Percentiles rank a stretch among this genome's conserved stretches.
phyloP scores from a whole-genome alignment of 345 rosid species.

The Theobroma cacao region DNA sequence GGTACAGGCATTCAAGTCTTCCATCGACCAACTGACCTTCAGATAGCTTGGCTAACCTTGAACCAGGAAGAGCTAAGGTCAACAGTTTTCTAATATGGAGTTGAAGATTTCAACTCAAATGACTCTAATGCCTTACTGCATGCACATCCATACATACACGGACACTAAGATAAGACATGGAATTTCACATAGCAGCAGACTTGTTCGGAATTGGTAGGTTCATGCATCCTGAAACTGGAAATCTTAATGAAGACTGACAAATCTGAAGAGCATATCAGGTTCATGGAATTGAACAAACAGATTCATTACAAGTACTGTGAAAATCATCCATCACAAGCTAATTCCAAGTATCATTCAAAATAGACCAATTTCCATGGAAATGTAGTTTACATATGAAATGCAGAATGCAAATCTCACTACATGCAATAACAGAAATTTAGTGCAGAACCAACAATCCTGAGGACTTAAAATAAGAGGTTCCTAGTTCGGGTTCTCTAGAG shows the following conservation, averaged over 20 bases:
- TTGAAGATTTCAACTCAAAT: not conserved
- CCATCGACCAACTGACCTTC: constrained; percentile 92
- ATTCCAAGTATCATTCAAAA: not conserved
- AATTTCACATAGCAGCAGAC: not conserved
- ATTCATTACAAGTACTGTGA: not conserved
- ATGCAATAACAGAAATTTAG: too few species aligned
- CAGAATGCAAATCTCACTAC: too few species aligned
- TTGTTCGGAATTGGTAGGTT: not conserved
- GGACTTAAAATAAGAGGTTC: not conserved
- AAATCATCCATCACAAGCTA: not conserved
- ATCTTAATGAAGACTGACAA: too few species aligned
- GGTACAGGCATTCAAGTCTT: constrained; percentile 87
- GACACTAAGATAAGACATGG: not conserved
- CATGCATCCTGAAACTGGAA: not conserved
- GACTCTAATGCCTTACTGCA: not conserved
- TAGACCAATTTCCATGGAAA: not conserved
- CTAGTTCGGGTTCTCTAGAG: not conserved
- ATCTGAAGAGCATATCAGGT: too few species aligned
- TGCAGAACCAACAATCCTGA: not conserved
- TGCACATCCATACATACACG: not conserved
- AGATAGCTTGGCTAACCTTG: constrained; percentile 86
- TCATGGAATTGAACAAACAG: not conserved
- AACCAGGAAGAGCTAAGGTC: not conserved
- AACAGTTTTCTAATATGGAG: not conserved
- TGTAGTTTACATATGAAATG: not conserved